phyloP scores from a whole-genome alignment of 106 monocot species.

The Allium cepa region DNA sequence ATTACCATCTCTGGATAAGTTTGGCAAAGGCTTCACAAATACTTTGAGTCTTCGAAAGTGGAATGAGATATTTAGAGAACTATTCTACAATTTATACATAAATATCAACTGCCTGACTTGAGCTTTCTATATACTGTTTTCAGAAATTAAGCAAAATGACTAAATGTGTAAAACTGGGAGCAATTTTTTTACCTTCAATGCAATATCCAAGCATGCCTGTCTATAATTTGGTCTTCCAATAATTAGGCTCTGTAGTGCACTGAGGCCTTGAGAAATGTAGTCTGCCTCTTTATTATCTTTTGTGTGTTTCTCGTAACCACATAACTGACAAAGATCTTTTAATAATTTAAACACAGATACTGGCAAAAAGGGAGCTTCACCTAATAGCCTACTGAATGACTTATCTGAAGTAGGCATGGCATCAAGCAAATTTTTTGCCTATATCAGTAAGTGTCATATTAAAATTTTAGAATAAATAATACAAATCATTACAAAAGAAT shows the following conservation, averaged over 20 bases:
- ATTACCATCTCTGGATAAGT: no score
- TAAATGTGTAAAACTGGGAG: no score
- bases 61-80: no score
- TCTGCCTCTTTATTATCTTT: conserved; percentile 72
- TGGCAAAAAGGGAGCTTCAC: conserved; percentile 80
- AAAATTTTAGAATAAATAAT: no score
- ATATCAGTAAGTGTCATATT: neutral
- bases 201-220: conserved; percentile 67
- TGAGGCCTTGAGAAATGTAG: conserved; percentile 81
- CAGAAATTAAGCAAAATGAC: no score
- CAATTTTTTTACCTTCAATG: conserved; percentile 39
- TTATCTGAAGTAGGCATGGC: conserved; percentile 84
- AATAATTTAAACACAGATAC: conserved; percentile 59
- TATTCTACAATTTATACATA: no score
- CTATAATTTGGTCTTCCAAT: conserved; percentile 57
- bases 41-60: no score
- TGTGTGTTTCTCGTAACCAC: conserved; percentile 29
- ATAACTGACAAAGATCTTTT: conserved; percentile 63
- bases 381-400: conserved; percentile 77
- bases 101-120: no score
- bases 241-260: conserved; percentile 81
- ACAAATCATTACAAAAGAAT: no score
- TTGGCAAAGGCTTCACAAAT: no score
- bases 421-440: conserved; percentile 73
- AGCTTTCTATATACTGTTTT: no score